Evolutionary conservation across 371 early-diverging fungal genomes (phyloP), one percentile per base, ranked within the genome.

Genomic region (Apophysomyces ossiformis): DNA sequence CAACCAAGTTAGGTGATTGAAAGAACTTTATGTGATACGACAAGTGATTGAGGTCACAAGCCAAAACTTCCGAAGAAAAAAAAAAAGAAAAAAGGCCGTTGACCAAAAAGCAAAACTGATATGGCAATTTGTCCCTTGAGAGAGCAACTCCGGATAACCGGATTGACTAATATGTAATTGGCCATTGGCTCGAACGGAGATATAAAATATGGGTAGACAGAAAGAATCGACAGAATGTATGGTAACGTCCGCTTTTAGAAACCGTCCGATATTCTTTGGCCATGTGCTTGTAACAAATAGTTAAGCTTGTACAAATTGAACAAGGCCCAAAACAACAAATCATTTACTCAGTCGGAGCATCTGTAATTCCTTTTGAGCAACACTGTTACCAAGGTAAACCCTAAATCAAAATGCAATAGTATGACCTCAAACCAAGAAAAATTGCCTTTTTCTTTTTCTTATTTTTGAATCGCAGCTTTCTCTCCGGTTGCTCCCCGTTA

Each of bases 1-100:
- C 54, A 50, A 50, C 54, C 54, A 50, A 18, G 54, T 50, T 50
- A 50, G 54, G 54, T 50, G 54, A 50, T 21, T 50, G 32, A 26
- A 50, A 50, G 54, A 11, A 11, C 54, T 26, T 21, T 50, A n/a
- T 11, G 54, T 50, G 54, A 21, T 50, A 50, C 54, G 21, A 21
- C 2, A 50, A 21, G 21, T 21, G 9, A 16, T 7, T 50, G n/a
- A 26, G n/a, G 54, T 41, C 41, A 41, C 41, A 21, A 21, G 18
- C 18, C 21, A 50, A 50, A 50, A 50, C 21, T 50, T 26, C 32
- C 32, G 32, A 26, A 26, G 32, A 26, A 26, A 26, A 26, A 26
- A 26, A 26, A n/a, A n/a, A n/a, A n/a, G n/a, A n/a, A n/a, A n/a
- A n/a, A n/a, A n/a, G n/a, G n/a, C 50, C 9, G 21, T 21, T 26